phyloP scores from a whole-genome alignment of 768 basidiomycete genomes.

The Trametes cingulata region DNA sequence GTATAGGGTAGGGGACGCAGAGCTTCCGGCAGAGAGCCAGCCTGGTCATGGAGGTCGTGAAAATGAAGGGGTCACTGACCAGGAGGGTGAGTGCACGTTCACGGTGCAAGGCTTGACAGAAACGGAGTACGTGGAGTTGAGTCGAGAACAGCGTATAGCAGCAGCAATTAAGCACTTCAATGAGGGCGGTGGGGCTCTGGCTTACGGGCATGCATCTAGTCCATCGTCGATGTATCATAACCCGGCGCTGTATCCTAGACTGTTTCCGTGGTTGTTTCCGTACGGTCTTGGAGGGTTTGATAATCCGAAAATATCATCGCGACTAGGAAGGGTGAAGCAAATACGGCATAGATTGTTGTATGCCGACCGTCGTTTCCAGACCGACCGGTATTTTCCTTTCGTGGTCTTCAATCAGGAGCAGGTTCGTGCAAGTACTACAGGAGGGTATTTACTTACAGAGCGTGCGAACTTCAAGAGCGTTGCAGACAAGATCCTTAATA shows the following conservation, averaged over 20 bases:
- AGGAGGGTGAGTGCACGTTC: slow-evolving; percentile 33
- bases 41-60: not conserved
- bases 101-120: slow-evolving; percentile 40
- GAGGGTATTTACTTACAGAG: slow-evolving; percentile 30
- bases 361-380: slow-evolving; percentile 43
- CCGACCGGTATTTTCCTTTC: slow-evolving; percentile 38
- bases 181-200: slow-evolving; percentile 29
- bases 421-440: slow-evolving; percentile 30
- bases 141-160: slow-evolving; percentile 22
- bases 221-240: slow-evolving; percentile 38
- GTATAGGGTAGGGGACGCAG: not conserved
- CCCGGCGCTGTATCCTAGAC: slow-evolving; percentile 36
- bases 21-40: not conserved
- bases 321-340: slow-evolving; percentile 14
- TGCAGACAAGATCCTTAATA: slow-evolving; percentile 15
- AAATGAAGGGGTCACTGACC: not conserved
- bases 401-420: slow-evolving; percentile 43
- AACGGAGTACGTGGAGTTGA: slow-evolving; percentile 17
- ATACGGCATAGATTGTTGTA: slow-evolving; percentile 39
- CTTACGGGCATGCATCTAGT: slow-evolving; percentile 29
- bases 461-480: slow-evolving; percentile 23
- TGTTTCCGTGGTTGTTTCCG: slow-evolving; percentile 46
- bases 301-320: not conserved
- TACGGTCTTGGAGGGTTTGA: slow-evolving; percentile 42
- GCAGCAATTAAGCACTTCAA: slow-evolving; percentile 33